Conservation (phyloP, 179 eudicot species). For the Heliamphora pulchella region DNA sequence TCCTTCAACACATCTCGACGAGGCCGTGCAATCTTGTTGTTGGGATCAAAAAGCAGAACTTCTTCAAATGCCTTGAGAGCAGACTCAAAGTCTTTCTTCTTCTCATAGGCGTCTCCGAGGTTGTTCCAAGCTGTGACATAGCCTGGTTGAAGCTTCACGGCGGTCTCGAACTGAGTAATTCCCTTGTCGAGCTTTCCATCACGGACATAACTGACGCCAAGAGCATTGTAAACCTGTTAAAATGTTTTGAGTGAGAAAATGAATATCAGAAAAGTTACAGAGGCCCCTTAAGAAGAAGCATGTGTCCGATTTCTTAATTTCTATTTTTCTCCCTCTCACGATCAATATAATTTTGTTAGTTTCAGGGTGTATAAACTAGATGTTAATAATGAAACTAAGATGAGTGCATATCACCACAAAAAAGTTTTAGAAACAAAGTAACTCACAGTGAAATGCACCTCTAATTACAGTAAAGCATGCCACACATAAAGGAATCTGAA, state of each 20-base stretch:
- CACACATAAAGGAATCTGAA: background rate
- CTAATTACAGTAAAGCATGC: background rate
- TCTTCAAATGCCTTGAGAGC: slow-evolving; percentile 94
- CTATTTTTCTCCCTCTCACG: background rate
- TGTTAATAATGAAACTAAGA: background rate
- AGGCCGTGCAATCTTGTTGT: slow-evolving; percentile 81
- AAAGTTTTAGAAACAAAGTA: background rate
- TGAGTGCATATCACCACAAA: background rate
- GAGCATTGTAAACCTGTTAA: slow-evolving; percentile 79
- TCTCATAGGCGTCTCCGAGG: slow-evolving; percentile 92
- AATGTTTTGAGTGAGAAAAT: slow-evolving; percentile 1
- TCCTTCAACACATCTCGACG: slow-evolving; percentile 67
- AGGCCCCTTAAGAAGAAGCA: background rate
- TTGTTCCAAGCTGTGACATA: slow-evolving; percentile 97
- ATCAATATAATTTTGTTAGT: background rate
- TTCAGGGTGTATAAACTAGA: background rate
- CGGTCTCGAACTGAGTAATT: slow-evolving; percentile 69
- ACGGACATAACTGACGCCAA: slow-evolving; percentile 77
- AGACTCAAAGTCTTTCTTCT: slow-evolving; percentile 61
- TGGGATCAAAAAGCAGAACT: slow-evolving; percentile 96
- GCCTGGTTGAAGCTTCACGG: slow-evolving; percentile 91
- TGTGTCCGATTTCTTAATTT: background rate
- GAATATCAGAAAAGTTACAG: background rate
- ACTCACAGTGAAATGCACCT: background rate
- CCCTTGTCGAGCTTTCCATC: slow-evolving; percentile 87